Percentiles rank a stretch among this genome's conserved stretches.
phyloP scores from a whole-genome alignment of 768 basidiomycete genomes.

The Rhizopogon sp. region DNA sequence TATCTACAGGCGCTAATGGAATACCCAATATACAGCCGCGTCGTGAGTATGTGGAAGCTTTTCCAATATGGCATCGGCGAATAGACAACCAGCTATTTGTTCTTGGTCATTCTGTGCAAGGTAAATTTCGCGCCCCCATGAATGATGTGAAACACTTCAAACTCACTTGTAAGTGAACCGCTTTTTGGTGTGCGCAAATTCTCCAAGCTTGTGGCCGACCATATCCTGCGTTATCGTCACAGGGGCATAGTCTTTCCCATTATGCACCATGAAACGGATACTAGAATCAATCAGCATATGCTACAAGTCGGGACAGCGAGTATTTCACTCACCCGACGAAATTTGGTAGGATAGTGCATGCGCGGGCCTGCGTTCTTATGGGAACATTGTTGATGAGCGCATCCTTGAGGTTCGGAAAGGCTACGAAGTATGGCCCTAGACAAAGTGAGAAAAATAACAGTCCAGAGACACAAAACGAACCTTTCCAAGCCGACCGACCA shows the following conservation, averaged over 20 bases:
- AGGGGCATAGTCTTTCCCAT: constrained; percentile 86
- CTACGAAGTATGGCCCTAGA: constrained; percentile 89
- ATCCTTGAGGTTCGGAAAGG: constrained; percentile 84
- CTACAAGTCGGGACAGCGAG: not conserved
- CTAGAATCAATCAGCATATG: constrained; percentile 31
- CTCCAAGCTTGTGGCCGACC: constrained; percentile 97
- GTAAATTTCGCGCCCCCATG: not conserved
- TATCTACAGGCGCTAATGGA: not conserved
- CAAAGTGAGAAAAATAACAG: not conserved
- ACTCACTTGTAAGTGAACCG: constrained; percentile 82
- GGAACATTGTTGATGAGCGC: constrained; percentile 78
- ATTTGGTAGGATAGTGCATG: constrained; percentile 92
- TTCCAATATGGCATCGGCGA: not conserved
- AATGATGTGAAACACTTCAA: not conserved
- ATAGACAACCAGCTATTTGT: constrained; percentile 25
- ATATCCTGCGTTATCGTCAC: constrained; percentile 91
- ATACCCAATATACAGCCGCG: not conserved
- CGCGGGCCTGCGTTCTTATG: constrained; percentile 81
- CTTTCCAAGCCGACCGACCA: constrained; percentile 84
- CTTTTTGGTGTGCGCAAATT: constrained; percentile 89
- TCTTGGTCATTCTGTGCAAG: constrained; percentile 34
- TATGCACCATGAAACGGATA: constrained; percentile 88
- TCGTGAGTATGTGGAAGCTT: not conserved
- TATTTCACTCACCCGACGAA: constrained; percentile 77
- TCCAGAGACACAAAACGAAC: constrained; percentile 27